These are phyloP conservation scores for Globisporangium apiculatum DNA, from an alignment of 352 stramenopile species.

Conservation along the genomic window DNA sequence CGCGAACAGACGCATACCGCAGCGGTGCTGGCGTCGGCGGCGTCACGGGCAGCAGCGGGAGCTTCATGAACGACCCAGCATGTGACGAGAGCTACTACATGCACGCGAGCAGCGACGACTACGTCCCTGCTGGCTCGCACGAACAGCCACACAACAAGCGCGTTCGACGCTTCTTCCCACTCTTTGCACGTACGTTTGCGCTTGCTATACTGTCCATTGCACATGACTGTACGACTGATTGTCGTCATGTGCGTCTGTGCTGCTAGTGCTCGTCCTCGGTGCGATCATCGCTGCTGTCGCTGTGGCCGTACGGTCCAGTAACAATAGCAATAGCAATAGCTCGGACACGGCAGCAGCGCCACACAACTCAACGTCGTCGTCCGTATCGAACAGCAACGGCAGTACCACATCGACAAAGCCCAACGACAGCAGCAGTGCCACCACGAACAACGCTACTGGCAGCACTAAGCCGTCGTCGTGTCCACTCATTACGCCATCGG, in stretches of 20 bases:
- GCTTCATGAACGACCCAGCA: neutral
- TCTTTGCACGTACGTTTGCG: slow-evolving; percentile 9
- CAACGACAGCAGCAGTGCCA: slow-evolving; percentile 6
- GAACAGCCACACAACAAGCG: slow-evolving; percentile 5
- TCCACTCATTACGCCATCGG: slow-evolving; percentile 23
- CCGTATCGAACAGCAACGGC: slow-evolving; percentile 5
- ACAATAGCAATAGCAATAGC: slow-evolving; percentile 2
- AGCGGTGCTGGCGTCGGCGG: neutral
- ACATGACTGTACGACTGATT: neutral
- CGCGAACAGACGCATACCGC: neutral
- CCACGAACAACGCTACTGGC: neutral
- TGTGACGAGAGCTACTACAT: slow-evolving; percentile 17
- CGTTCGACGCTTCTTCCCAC: slow-evolving; percentile 9
- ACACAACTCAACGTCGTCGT: neutral
- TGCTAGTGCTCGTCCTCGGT: slow-evolving; percentile 24
- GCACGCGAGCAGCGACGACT: slow-evolving; percentile 13
- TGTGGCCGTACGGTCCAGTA: slow-evolving; percentile 24
- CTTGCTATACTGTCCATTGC: neutral
- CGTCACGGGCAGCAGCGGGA: neutral
- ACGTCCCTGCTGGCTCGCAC: slow-evolving; percentile 7
- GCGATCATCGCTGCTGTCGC: slow-evolving; percentile 29
- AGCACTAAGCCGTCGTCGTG: slow-evolving; percentile 13
- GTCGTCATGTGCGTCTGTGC: neutral
- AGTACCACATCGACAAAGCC: no score
- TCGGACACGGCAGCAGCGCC: neutral